A percentile compares a stretch with the other conserved stretches of the same genome.
These are phyloP conservation scores for Aquilaria sinensis DNA, from an alignment of 345 rosid genomes.

Conservation along the genomic window DNA sequence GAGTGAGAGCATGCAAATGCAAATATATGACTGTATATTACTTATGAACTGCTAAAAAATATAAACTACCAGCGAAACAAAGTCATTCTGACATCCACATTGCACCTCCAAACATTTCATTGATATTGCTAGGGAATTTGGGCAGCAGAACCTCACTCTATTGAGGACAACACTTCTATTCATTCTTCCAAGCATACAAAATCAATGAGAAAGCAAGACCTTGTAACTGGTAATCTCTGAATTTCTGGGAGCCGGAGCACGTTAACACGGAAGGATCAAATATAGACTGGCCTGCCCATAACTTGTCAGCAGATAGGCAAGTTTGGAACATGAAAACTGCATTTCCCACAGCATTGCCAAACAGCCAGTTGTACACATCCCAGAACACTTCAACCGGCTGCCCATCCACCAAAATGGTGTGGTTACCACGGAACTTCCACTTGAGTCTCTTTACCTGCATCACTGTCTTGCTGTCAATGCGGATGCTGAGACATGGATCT, in stretches of 20 bases:
- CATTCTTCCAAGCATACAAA: slow-evolving; percentile 68
- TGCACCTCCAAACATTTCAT: too few relatives aligned
- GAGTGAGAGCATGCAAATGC: too few relatives aligned
- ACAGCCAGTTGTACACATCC: slow-evolving; percentile 98
- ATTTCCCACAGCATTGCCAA: slow-evolving; percentile 61
- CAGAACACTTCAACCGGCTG: slow-evolving; percentile 78
- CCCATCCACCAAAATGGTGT: slow-evolving; percentile 79
- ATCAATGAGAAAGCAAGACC: slow-evolving; percentile 66
- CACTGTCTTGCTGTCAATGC: slow-evolving; percentile 65
- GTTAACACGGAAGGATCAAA: slow-evolving; percentile 39
- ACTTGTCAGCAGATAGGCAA: slow-evolving; percentile 38
- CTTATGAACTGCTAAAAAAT: too few relatives aligned
- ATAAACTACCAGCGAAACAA: too few relatives aligned
- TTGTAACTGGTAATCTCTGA: slow-evolving; percentile 48
- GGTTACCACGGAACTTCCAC: slow-evolving; percentile 96
- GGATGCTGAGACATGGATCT: slow-evolving; percentile 75
- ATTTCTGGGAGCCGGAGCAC: slow-evolving; percentile 40
- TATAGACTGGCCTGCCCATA: slow-evolving; percentile 30
- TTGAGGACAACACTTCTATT: slow-evolving; percentile 24
- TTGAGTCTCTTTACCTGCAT: slow-evolving; percentile 76
- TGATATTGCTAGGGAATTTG: too few relatives aligned
- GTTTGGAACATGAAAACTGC: slow-evolving; percentile 93
- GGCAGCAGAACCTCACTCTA: too few relatives aligned
- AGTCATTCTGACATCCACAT: too few relatives aligned
- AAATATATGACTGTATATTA: too few relatives aligned